Conservation (phyloP, 768 basidiomycete species). For the Tulasnella sp. region DNA sequence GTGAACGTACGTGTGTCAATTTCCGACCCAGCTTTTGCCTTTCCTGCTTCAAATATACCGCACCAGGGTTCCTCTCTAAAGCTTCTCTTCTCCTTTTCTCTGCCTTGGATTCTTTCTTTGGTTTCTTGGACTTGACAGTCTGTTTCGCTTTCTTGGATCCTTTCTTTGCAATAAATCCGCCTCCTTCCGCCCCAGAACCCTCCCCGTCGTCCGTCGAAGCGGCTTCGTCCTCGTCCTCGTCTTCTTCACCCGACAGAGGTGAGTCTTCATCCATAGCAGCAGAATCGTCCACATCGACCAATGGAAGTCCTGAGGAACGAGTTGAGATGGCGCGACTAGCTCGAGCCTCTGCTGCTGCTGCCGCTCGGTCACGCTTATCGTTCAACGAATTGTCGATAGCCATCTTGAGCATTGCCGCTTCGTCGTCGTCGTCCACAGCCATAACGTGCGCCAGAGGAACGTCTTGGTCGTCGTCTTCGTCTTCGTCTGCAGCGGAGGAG, state of each 20-base stretch:
- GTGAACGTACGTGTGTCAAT: slow-evolving; percentile 54
- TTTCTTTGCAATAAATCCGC: slow-evolving; percentile 2
- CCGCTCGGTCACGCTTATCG: slow-evolving; percentile 28
- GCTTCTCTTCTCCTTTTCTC: slow-evolving; percentile 23
- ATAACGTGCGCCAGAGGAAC: slow-evolving; percentile 9
- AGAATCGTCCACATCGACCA: slow-evolving; percentile 23
- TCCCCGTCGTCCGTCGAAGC: not conserved
- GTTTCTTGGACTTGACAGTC: slow-evolving; percentile 3
- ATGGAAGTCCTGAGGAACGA: slow-evolving; percentile 27
- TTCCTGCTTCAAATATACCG: slow-evolving; percentile 32
- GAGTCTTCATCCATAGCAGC: slow-evolving; percentile 21
- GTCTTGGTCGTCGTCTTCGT: slow-evolving; percentile 25
- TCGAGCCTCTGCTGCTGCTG: slow-evolving; percentile 27
- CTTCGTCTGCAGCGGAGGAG: slow-evolving; percentile 32
- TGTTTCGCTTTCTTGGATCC: slow-evolving; percentile 7
- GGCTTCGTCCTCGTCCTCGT: not conserved
- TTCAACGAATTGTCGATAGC: slow-evolving; percentile 51
- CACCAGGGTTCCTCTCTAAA: slow-evolving; percentile 29
- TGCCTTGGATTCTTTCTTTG: not conserved
- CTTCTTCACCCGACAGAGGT: not conserved
- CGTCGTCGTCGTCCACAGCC: slow-evolving; percentile 32
- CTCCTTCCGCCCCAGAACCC: not conserved
- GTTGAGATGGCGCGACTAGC: slow-evolving; percentile 22
- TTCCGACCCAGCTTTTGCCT: slow-evolving; percentile 57
- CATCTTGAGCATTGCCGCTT: slow-evolving; percentile 48